Conservation (phyloP, 139 green algal species). For the Prasinococcaceae sp. region DNA sequence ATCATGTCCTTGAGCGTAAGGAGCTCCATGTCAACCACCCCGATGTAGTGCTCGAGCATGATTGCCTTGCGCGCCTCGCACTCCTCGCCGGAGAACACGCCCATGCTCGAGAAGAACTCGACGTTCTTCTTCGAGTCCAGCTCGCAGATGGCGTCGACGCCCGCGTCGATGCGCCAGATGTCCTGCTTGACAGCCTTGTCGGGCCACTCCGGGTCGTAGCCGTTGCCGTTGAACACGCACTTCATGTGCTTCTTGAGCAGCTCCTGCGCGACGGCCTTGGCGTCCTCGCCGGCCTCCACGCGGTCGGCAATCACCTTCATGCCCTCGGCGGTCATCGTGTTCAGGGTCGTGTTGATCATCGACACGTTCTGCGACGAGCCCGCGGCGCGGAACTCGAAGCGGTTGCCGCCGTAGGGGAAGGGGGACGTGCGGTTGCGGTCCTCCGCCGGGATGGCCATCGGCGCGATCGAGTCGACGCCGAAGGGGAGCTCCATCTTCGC, state of each 20-base stretch:
- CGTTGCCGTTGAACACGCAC: constrained; percentile 23
- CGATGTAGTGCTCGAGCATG: constrained; percentile 14
- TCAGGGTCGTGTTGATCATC: constrained; percentile 19
- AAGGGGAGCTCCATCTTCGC: constrained; percentile 6
- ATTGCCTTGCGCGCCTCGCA: not conserved
- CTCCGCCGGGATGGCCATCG: constrained; percentile 10
- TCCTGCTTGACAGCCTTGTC: constrained; percentile 8
- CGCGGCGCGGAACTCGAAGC: constrained; percentile 23
- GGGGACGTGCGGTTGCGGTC: constrained; percentile 22
- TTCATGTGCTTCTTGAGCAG: constrained; percentile 14
- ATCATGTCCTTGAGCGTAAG: constrained; percentile 20
- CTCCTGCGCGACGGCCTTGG: constrained; percentile 4
- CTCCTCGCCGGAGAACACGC: constrained; percentile 9
- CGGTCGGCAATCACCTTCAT: constrained; percentile 15
- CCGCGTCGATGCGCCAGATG: constrained; percentile 15
- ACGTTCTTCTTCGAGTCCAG: constrained; percentile 11
- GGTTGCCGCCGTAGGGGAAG: constrained; percentile 20
- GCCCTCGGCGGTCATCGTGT: constrained; percentile 10
- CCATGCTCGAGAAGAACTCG: constrained; percentile 10
- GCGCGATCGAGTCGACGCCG: constrained; percentile 3
- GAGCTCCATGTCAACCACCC: constrained; percentile 17
- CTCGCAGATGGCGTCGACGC: constrained; percentile 16
- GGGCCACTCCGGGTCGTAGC: constrained; percentile 22
- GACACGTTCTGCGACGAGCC: constrained; percentile 24
- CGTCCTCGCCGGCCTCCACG: constrained; percentile 15